Evolutionary conservation across 2,329 filamentous ascomycete genomes (phyloP), one percentile per base, ranked within the genome.

Genomic region (Penicillium polonicum): DNA sequence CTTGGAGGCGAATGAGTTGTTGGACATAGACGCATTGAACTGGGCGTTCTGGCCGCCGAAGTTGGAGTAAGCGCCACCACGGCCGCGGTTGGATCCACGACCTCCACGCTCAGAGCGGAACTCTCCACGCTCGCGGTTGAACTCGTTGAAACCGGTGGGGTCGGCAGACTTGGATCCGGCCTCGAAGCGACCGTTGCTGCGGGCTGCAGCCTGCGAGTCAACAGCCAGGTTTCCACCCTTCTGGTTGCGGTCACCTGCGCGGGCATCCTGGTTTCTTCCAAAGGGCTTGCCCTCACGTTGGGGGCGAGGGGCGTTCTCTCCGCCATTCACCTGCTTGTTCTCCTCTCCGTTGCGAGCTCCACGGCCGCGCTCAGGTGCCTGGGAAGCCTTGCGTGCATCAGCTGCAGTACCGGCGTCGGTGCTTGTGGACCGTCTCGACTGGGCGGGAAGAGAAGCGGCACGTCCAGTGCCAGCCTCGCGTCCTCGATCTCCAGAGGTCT

Each of bases 1-100:
- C 65, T 79, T 80, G 29, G 71, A 62, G 41, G 72, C 70, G 58
- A 78, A 55, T 35, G 45, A 79, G 59, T 76, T 74, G 57, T 79
- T 76, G 36, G 31, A 33, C 31, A 76, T 59, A 42, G 76, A 70
- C 38, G 72, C 65, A 49, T 74, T 76, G 56, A 75, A 77, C 54
- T 76, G 74, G 15, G 68, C 65, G 48, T 72, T 70, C 54, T 77
- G 74, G 43, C 70, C 67, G 55, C 62, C 65, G 61, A 72, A 78
- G 39, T 63, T 68, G 36, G 68, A 64, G 61, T 76, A 67, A 25
- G 55, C 71, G 38, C 70, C 72, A 35, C 77, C 76, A 53, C 77
- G 69, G 55, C 76, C 76, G 46, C 77, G 75, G 63, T 76, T 69
- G 21, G 63, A 73, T 48, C 72, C 69, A 42, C 76, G 72, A 50